phyloP scores from a whole-genome alignment of 129 eudicot species.

The Flaveria brownii region DNA sequence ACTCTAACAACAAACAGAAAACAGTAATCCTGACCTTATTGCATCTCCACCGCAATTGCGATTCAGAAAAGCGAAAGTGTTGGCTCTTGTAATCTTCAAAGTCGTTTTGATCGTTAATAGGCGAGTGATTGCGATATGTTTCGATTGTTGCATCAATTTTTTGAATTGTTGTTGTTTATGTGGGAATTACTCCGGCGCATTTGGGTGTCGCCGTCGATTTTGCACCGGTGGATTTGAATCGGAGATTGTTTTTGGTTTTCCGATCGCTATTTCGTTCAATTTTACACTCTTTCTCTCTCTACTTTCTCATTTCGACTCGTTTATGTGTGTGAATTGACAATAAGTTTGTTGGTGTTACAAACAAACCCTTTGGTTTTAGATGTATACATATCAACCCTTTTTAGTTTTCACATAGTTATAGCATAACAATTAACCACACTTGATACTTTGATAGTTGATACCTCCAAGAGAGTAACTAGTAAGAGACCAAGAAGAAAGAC shows the following conservation, averaged over 20 bases:
- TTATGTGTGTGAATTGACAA: conserved; percentile 35
- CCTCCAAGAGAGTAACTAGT: no score
- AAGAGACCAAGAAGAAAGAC: no score
- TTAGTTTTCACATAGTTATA: not conserved
- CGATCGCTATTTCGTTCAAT: conserved; percentile 52
- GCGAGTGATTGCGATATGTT: conserved; percentile 13
- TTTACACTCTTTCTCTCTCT: conserved; percentile 47
- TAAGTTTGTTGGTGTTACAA: conserved; percentile 12
- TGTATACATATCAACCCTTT: conserved; percentile 2
- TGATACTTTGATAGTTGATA: no score
- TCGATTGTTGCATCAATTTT: conserved; percentile 34
- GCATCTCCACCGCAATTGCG: conserved; percentile 37
- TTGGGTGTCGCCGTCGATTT: conserved; percentile 20
- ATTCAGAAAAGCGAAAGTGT: conserved; percentile 34
- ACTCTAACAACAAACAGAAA: conserved; percentile 26
- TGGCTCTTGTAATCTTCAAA: conserved; percentile 34
- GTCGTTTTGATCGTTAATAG: conserved; percentile 40
- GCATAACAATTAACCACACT: no score
- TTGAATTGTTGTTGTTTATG: not conserved
- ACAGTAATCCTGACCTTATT: conserved; percentile 38
- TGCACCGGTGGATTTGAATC: conserved; percentile 39
- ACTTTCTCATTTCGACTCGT: conserved; percentile 13
- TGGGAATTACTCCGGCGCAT: conserved; percentile 28
- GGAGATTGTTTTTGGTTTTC: conserved; percentile 41
- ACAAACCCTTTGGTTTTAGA: conserved; percentile 17